phyloP scores from a whole-genome alignment of 495 filamentous ascomycete species.

The Aspergillus nanangensis region DNA sequence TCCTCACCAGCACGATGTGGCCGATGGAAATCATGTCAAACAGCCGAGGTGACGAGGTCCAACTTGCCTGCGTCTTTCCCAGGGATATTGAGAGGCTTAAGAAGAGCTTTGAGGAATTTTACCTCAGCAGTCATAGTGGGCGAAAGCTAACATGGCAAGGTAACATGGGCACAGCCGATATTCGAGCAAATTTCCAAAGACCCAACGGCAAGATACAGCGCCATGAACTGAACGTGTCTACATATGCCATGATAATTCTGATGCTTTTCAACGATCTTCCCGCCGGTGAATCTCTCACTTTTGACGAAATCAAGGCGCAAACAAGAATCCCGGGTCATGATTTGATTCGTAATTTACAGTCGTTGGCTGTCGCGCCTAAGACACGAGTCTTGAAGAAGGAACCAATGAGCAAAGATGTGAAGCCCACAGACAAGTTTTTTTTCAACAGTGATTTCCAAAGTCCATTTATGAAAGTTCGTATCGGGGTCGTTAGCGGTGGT shows the following conservation, averaged over 20 bases:
- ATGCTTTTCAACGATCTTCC: slow-evolving; percentile 81
- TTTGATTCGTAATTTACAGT: slow-evolving; percentile 76
- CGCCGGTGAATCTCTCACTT: slow-evolving; percentile 61
- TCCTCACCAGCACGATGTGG: slow-evolving; percentile 93
- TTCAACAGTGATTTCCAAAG: slow-evolving; percentile 83
- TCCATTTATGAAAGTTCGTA: slow-evolving; percentile 81
- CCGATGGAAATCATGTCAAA: slow-evolving; percentile 78
- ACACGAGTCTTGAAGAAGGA: slow-evolving; percentile 78
- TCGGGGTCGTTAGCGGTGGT: slow-evolving; percentile 61
- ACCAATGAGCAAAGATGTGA: slow-evolving; percentile 77
- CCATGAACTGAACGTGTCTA: slow-evolving; percentile 89
- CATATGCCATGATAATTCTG: slow-evolving; percentile 87
- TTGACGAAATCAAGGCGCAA: slow-evolving; percentile 76
- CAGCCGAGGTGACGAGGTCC: slow-evolving; percentile 48
- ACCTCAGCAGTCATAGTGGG: slow-evolving; percentile 81
- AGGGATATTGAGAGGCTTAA: slow-evolving; percentile 70
- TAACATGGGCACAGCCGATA: slow-evolving; percentile 79
- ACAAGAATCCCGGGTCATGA: slow-evolving; percentile 81
- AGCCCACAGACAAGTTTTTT: slow-evolving; percentile 71
- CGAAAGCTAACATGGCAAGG: slow-evolving; percentile 81
- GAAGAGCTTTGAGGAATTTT: slow-evolving; percentile 86
- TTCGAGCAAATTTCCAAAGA: slow-evolving; percentile 74
- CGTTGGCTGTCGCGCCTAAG: slow-evolving; percentile 80
- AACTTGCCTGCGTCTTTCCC: slow-evolving; percentile 63
- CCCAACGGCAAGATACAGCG: slow-evolving; percentile 67